Percentiles rank a stretch among this genome's conserved stretches.
Conservation (phyloP, 441 rosid species). For the Gossypium schwendimanii region DNA sequence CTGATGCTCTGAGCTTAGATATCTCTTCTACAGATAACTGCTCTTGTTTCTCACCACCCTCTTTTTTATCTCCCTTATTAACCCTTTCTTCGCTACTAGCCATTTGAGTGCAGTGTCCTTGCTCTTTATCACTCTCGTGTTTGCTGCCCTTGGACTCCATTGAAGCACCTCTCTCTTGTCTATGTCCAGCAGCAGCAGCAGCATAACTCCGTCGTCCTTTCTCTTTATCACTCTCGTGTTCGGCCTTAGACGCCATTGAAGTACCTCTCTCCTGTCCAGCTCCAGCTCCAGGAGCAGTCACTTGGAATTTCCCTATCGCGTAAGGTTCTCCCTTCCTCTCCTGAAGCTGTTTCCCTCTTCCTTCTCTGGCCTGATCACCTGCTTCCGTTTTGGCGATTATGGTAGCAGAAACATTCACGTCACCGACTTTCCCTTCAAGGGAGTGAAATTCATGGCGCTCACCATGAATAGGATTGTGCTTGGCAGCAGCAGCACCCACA, state of each 20-base stretch:
- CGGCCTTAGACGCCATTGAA: background rate
- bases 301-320: constrained; percentile 22
- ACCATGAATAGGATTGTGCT: background rate
- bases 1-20: constrained; percentile 35
- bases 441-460: constrained; percentile 21
- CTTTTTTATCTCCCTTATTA: background rate
- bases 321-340: constrained; percentile 19
- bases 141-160: background rate
- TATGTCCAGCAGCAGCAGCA: constrained; percentile 2
- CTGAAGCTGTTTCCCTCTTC: background rate
- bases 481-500: background rate
- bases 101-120: background rate
- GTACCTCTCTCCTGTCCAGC: constrained; percentile 8
- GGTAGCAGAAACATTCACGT: background rate
- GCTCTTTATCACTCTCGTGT: background rate
- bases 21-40: constrained; percentile 51
- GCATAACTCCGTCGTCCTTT: background rate
- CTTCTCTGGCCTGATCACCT: background rate
- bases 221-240: constrained; percentile 1
- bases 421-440: constrained; percentile 14
- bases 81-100: background rate
- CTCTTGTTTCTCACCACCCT: constrained; percentile 7
- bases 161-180: constrained; percentile 4
- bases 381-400: background rate
- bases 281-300: background rate